phyloP scores from a whole-genome alignment of 2,329 filamentous ascomycete species.

The Fusarium chuoi region DNA sequence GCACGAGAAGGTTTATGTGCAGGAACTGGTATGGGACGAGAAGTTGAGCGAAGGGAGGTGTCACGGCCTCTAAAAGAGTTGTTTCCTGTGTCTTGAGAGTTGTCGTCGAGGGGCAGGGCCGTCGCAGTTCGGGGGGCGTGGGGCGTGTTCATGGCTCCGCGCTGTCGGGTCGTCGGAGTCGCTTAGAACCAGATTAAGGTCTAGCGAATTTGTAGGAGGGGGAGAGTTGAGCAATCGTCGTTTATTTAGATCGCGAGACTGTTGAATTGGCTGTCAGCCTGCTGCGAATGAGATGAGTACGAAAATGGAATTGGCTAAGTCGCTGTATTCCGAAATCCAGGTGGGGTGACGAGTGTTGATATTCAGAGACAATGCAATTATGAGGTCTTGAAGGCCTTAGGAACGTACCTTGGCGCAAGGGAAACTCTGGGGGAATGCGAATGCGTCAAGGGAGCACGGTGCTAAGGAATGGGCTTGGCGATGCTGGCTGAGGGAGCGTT shows the following conservation, averaged over 20 bases:
- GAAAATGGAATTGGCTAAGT: slow-evolving; percentile 19
- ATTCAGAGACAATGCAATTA: neutral
- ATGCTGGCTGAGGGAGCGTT: slow-evolving; percentile 27
- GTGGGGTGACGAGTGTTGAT: slow-evolving; percentile 34
- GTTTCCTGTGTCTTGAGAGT: slow-evolving; percentile 22
- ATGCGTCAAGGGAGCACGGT: slow-evolving; percentile 24
- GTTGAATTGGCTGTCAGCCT: slow-evolving; percentile 20
- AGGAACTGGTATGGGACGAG: slow-evolving; percentile 38
- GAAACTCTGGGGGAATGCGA: slow-evolving; percentile 11
- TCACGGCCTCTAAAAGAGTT: slow-evolving; percentile 30
- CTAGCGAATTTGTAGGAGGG: slow-evolving; percentile 20
- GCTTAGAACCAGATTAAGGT: slow-evolving; percentile 33
- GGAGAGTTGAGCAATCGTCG: slow-evolving; percentile 6
- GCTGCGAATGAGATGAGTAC: neutral
- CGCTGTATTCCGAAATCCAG: slow-evolving; percentile 1
- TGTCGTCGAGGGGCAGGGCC: slow-evolving; percentile 42
- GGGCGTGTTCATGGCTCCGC: slow-evolving; percentile 48
- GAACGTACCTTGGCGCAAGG: slow-evolving; percentile 37
- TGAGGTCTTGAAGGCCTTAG: slow-evolving; percentile 5
- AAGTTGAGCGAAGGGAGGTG: slow-evolving; percentile 32
- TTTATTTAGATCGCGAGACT: slow-evolving; percentile 14
- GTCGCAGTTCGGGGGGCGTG: slow-evolving; percentile 42
- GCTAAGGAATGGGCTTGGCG: slow-evolving; percentile 24
- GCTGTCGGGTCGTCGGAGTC: slow-evolving; percentile 34
- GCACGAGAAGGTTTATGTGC: slow-evolving; percentile 20